These are phyloP conservation scores for Alternaria solani DNA, from an alignment of 2,329 filamentous ascomycete species.

Conservation along the genomic window DNA sequence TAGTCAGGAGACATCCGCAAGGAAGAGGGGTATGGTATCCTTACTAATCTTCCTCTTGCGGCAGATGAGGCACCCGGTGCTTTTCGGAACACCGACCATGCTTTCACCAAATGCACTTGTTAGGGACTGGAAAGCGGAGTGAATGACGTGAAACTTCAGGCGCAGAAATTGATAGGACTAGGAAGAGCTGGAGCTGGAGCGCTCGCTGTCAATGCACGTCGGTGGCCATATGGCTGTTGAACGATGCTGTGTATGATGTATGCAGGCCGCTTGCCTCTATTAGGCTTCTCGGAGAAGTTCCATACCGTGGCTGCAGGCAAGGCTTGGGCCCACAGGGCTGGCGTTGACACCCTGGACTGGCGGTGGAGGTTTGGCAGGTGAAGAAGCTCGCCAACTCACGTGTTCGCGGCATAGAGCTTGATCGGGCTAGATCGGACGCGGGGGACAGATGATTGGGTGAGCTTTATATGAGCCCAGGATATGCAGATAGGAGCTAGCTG, in stretches of 20 bases:
- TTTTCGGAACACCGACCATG: constrained; percentile 49
- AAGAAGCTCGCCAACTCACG: constrained; percentile 23
- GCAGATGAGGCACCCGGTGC: constrained; percentile 45
- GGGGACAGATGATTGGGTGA: constrained; percentile 6
- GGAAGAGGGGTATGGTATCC: constrained; percentile 14
- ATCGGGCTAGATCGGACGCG: constrained; percentile 18
- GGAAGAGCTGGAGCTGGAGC: constrained; percentile 1
- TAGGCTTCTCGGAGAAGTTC: constrained; percentile 17
- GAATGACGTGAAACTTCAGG: not conserved
- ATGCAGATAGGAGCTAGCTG: not conserved
- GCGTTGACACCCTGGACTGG: constrained; percentile 16
- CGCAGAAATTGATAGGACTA: not conserved
- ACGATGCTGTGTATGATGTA: constrained; percentile 19
- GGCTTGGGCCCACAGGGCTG: constrained; percentile 21
- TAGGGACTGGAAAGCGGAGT: not conserved
- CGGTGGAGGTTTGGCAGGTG: constrained; percentile 18
- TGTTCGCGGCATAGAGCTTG: constrained; percentile 32
- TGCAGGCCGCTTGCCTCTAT: constrained; percentile 13
- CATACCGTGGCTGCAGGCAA: constrained; percentile 16
- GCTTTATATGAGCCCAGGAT: constrained; percentile 5
- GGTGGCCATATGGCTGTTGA: constrained; percentile 11
- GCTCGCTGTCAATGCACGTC: constrained; percentile 8
- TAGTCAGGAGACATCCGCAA: constrained; percentile 15
- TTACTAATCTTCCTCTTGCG: constrained; percentile 46
- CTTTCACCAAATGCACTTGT: constrained; percentile 1